Base-by-base conservation (phyloP, 176 grass and related monocot species). In the Pontederia paniculata region DNA sequence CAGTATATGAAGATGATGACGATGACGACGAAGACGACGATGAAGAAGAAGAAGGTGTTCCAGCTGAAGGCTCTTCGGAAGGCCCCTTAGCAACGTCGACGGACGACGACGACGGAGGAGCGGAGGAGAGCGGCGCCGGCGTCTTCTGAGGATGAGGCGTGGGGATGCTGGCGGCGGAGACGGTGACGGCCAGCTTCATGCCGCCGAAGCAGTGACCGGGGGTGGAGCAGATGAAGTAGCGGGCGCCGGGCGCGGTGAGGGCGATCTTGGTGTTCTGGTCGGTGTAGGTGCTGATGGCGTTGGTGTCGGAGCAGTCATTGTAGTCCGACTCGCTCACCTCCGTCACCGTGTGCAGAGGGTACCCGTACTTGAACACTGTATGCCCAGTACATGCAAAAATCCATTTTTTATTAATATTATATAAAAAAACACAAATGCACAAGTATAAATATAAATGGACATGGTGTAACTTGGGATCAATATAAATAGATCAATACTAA, bases 151-250 rank as follows among this genome's bases (percentile, higher is more conserved):
- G 10, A 42, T 22, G 20, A 4, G 80, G 8, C 7, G 76, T 17
- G 56, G 55, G 55, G 13, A 44, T 22, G 53, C 54, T 55, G 10
- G 55, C 67, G 7, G 63, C 70, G 31, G 85, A 17, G 31, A 86
- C 80, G 9, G 65, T 79, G 63, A 89, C 85, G 37, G 76, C 85
- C 49, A 96, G 70, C 68, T 96, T 89, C 90, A 96, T 96, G 58
- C 90, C 90, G 46, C 43, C 19, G 57, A 82, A n/a, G 71, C 90
- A 96, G 79, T 89, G 85, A 13, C 85, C 79, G 8, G 67, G 12
- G 17, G 77, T 42, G 21, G 82, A 82, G 55, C 90, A 96, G 71
- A 96, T 78, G 90, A 96, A 96, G 82, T 96, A 96, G 44, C 85
- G 86, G 15, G 73, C 86, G 19, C 90, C 90, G 8, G 90, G 23